These are phyloP conservation scores for Wickerhamiella slavikovae DNA, from an alignment of 805 yeast species.

Conservation along the genomic window DNA sequence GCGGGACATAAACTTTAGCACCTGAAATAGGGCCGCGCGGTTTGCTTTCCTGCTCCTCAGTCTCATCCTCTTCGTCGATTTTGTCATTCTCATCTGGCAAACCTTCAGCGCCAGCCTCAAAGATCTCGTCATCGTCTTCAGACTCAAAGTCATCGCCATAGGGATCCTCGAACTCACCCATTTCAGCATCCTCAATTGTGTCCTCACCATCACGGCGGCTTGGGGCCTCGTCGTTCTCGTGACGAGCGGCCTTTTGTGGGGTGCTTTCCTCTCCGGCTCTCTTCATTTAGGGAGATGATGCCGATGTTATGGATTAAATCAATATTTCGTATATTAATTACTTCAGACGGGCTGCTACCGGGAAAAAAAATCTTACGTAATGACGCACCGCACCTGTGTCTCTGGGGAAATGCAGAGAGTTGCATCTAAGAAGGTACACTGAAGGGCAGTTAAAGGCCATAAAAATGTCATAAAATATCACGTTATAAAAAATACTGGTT, in stretches of 20 bases:
- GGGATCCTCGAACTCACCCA: conserved; percentile 34
- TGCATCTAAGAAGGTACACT: too few species aligned
- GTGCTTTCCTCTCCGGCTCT: conserved; percentile 25
- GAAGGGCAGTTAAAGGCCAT: too few species aligned
- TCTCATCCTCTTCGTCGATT: conserved; percentile 22
- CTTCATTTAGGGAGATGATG: conserved; percentile 14
- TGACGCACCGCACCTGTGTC: too few species aligned
- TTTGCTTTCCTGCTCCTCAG: conserved; percentile 20
- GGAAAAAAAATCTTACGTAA: too few species aligned
- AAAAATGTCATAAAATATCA: too few species aligned
- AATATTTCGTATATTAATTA: too few species aligned
- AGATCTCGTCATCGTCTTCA: conserved; percentile 61
- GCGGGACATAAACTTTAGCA: conserved; percentile 77
- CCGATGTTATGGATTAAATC: conserved; percentile 1
- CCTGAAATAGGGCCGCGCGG: conserved; percentile 49
- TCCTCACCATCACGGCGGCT: conserved; percentile 4
- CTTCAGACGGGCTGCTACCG: too few species aligned
- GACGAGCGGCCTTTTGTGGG: conserved; percentile 19
- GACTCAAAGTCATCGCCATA: conserved; percentile 74
- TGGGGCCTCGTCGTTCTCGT: conserved; percentile 22
- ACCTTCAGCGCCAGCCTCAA: conserved; percentile 76
- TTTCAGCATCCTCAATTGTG: conserved; percentile 14
- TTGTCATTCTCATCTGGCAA: conserved; percentile 70
- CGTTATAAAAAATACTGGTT: too few species aligned
- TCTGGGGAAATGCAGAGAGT: too few species aligned